phyloP scores from a whole-genome alignment of 2,329 filamentous ascomycete species.

The Myriosclerotinia duriaeana region DNA sequence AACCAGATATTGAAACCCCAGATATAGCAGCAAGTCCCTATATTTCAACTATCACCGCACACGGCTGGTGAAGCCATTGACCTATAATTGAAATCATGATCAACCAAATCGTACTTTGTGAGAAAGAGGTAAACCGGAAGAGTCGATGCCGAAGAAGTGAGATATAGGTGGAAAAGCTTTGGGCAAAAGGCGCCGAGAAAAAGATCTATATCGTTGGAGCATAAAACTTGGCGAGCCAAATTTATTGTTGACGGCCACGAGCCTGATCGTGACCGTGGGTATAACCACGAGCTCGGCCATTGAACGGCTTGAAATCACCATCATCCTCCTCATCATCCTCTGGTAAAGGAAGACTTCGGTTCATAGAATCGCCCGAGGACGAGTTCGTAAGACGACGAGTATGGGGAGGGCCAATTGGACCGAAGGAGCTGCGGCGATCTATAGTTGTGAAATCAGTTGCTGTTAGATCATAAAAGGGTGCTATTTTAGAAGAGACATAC shows the following conservation, averaged over 20 bases:
- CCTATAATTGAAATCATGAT: constrained; percentile 6
- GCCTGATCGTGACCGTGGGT: neutral
- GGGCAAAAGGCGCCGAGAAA: neutral
- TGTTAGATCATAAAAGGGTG: neutral
- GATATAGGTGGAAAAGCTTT: constrained; percentile 4
- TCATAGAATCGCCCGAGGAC: neutral
- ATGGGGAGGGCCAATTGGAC: constrained; percentile 23
- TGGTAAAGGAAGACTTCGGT: neutral
- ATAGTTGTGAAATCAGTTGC: neutral
- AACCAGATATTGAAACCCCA: neutral
- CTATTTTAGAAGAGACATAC: constrained; percentile 3
- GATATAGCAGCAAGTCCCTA: constrained; percentile 13
- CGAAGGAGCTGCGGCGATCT: constrained; percentile 21
- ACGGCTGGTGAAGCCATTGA: constrained; percentile 11
- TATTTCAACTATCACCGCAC: neutral
- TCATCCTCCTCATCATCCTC: neutral
- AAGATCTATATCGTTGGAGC: constrained; percentile 1
- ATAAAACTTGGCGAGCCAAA: neutral
- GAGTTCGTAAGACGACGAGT: constrained; percentile 17
- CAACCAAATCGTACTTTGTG: constrained; percentile 8
- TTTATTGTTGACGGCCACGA: constrained; percentile 3
- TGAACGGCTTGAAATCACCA: neutral
- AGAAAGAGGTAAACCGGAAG: neutral
- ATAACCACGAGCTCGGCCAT: neutral
- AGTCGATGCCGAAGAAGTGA: neutral